These are phyloP conservation scores for Kazachstania psychrophila DNA, from an alignment of 805 yeast species.

Conservation along the genomic window DNA sequence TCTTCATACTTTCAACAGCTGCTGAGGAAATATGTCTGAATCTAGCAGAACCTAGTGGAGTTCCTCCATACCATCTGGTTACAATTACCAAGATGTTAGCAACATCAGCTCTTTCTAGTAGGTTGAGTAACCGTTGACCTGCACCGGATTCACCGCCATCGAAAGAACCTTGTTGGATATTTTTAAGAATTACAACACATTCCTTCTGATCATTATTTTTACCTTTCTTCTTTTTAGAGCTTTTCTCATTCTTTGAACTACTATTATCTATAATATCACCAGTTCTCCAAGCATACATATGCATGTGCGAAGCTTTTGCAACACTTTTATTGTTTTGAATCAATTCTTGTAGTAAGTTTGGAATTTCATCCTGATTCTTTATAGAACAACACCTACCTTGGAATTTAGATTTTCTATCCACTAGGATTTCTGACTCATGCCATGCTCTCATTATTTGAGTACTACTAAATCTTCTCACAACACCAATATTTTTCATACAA, in stretches of 20 bases:
- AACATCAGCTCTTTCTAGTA: constrained; percentile 41
- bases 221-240: constrained; percentile 6
- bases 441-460: constrained; percentile 24
- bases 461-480: not conserved
- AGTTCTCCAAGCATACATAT: constrained; percentile 67
- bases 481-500: not conserved
- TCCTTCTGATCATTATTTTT: not conserved
- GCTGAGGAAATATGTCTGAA: constrained; percentile 57
- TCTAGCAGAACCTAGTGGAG: constrained; percentile 60
- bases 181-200: not conserved
- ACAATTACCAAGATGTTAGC: constrained; percentile 57
- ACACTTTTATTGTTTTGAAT: constrained; percentile 38
- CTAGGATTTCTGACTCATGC: constrained; percentile 34
- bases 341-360: constrained; percentile 35
- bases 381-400: constrained; percentile 50
- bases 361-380: constrained; percentile 34
- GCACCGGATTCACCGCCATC: constrained; percentile 76
- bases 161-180: constrained; percentile 45
- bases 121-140: constrained; percentile 48
- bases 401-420: constrained; percentile 54
- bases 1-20: constrained; percentile 42
- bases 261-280: constrained; percentile 18
- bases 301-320: constrained; percentile 57
- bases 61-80: constrained; percentile 77
- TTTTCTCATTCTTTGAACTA: constrained; percentile 2